Evolutionary conservation across 108 stramenopile species (phyloP).

Genomic region (Pseudonitzschia multistriata): DNA sequence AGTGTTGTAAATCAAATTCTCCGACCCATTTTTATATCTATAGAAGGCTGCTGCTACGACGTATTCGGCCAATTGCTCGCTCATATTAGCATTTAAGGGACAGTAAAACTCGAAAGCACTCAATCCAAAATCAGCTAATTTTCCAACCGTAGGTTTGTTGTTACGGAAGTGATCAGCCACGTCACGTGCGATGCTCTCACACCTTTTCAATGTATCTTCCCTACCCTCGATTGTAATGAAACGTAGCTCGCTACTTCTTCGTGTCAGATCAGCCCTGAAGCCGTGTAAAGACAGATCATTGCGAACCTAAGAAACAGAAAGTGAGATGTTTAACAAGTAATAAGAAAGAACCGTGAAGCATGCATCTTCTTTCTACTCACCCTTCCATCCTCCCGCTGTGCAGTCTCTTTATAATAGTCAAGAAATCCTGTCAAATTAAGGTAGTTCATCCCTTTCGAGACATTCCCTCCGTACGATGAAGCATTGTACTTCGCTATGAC

Average conservation of each 20-base stretch:
- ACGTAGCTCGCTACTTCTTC: constrained; percentile 35
- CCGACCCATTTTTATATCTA: constrained; percentile 29
- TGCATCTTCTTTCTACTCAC: constrained; percentile 32
- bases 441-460: constrained; percentile 19
- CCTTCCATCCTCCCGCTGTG: constrained; percentile 56
- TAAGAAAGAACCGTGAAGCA: background rate
- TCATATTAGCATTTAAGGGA: constrained; percentile 12
- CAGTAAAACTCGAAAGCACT: constrained; percentile 20
- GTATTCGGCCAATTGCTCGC: constrained; percentile 56
- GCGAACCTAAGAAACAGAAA: constrained; percentile 36
- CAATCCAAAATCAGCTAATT: constrained; percentile 50
- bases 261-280: constrained; percentile 77
- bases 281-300: constrained; percentile 75
- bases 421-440: constrained; percentile 86
- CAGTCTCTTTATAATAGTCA: constrained; percentile 78
- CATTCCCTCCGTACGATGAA: constrained; percentile 26
- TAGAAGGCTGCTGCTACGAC: constrained; percentile 54
- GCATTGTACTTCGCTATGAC: constrained; percentile 72
- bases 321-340: background rate
- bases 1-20: constrained; percentile 38
- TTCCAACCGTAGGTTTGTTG: constrained; percentile 25
- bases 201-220: constrained; percentile 24
- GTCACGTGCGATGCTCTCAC: constrained; percentile 75
- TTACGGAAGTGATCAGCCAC: constrained; percentile 30
- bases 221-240: constrained; percentile 28